Evolutionary conservation across 306 rosid species (phyloP).

Genomic region (Quercus robur): DNA sequence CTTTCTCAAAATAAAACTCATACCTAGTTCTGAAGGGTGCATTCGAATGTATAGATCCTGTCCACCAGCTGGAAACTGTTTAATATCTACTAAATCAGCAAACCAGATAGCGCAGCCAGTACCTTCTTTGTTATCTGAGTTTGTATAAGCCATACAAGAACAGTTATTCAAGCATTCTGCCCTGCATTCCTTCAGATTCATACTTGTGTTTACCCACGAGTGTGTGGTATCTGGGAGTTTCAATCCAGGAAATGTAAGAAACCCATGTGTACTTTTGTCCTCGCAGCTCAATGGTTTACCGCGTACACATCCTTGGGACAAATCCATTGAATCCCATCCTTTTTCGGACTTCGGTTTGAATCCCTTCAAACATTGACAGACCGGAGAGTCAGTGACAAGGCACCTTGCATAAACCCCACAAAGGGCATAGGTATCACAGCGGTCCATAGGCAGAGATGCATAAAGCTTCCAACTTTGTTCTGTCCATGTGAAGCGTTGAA

Average conservation of each 20-base stretch:
- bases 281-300: conserved; percentile 20
- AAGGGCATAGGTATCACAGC: conserved; percentile 29
- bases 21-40: conserved; percentile 35
- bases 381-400: conserved; percentile 2
- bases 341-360: conserved; percentile 32
- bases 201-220: conserved; percentile 36
- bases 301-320: conserved; percentile 36
- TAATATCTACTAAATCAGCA: conserved; percentile 44
- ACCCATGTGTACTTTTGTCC: conserved; percentile 35
- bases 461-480: conserved; percentile 25
- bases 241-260: conserved; percentile 12
- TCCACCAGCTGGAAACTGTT: conserved; percentile 18
- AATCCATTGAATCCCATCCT: conserved; percentile 21
- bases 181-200: conserved; percentile 46
- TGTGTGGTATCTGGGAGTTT: conserved; percentile 36
- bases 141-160: conserved; percentile 44
- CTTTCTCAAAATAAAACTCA: background rate
- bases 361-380: conserved; percentile 45
- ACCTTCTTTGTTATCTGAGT: conserved; percentile 39
- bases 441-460: conserved; percentile 21
- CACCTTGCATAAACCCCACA: conserved; percentile 46
- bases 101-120: conserved; percentile 58
- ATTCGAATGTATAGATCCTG: conserved; percentile 45
- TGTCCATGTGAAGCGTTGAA: conserved; percentile 20
- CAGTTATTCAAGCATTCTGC: conserved; percentile 47